A percentile compares a stretch with the other conserved stretches of the same genome.
Conservation (phyloP, 768 basidiomycete genomes). For the Podaxis sp. region DNA sequence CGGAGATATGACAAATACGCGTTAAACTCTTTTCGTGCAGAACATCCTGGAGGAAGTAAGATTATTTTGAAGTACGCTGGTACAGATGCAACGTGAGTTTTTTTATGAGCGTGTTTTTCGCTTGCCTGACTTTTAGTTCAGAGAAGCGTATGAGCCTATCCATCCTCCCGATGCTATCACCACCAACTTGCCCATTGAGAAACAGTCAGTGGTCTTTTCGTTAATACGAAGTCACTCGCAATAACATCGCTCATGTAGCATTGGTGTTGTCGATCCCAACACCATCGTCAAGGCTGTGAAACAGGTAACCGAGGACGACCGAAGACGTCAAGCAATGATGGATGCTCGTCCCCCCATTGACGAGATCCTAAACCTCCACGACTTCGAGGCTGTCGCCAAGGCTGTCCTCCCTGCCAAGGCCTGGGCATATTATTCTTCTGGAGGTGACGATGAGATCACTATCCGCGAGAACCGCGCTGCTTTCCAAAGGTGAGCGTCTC, state of each 20-base stretch:
- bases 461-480: slow-evolving; percentile 86
- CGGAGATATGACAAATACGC: background rate
- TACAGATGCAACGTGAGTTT: slow-evolving; percentile 75
- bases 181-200: slow-evolving; percentile 75
- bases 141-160: slow-evolving; percentile 81
- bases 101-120: background rate
- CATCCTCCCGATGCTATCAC: slow-evolving; percentile 83
- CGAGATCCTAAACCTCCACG: slow-evolving; percentile 86
- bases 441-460: slow-evolving; percentile 93
- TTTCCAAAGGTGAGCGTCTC: slow-evolving; percentile 66
- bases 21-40: background rate
- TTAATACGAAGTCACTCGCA: background rate
- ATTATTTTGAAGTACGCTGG: slow-evolving; percentile 89
- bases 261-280: slow-evolving; percentile 67
- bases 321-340: slow-evolving; percentile 57
- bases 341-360: slow-evolving; percentile 66
- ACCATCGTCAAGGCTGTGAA: slow-evolving; percentile 62
- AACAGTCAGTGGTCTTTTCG: slow-evolving; percentile 51
- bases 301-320: slow-evolving; percentile 66
- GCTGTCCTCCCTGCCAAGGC: slow-evolving; percentile 79
- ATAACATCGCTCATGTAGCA: slow-evolving; percentile 26
- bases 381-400: slow-evolving; percentile 90
- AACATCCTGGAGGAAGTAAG: slow-evolving; percentile 61
- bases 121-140: slow-evolving; percentile 19
- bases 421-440: slow-evolving; percentile 96